Base-by-base conservation (phyloP, 164 flowering plant species). In the Pachysandra terminalis region DNA sequence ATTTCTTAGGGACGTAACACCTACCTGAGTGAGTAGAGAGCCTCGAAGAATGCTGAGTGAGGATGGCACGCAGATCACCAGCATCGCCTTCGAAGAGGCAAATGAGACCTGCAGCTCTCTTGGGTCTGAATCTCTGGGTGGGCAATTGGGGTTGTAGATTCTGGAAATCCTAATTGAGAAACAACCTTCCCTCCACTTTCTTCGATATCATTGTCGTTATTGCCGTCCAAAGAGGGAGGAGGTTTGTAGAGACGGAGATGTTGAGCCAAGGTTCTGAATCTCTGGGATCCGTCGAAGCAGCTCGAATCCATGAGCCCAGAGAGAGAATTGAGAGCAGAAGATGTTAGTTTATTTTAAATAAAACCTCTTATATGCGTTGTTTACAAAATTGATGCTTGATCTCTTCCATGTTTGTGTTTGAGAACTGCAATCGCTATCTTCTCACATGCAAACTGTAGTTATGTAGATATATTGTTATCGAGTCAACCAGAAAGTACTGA, bases 231-330 rank as follows among this genome's bases (percentile, higher is more conserved):
- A 1, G 77, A 3, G 9, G 77, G 70, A 4, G 95, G 82, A 2
- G 95, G 79, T 69, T 79, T 87, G 85, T 89, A 90, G 45, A 77
- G 84, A 49, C 95, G 86, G 32, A 93, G 91, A 67, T 86, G 93
- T 57, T 78, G 87, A 41, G 90, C 90, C 67, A 93, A 76, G 70
- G 71, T 75, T 26, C 63, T 6, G 5, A 93, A 83, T 60, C 80
- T 79, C 61, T 64, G 74, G 0, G 90, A 85, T 3, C 61, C 61
- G 17, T 25, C 63, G 32, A 24, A 19, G 35, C 25, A 19, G 27
- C 24, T 37, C 19, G 77, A 48, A 32, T 82, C 81, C 81, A 83
- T 81, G 70, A 73, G 57, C 24, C 27, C 68, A 19, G 58, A 53
- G 72, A 51, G 41, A 9, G 64, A 45, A 19, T 55, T 19, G 45